Percentiles rank a stretch among this genome's conserved stretches.
Conservation (phyloP, 768 basidiomycete species). For the Guyanaporus albipodus region DNA sequence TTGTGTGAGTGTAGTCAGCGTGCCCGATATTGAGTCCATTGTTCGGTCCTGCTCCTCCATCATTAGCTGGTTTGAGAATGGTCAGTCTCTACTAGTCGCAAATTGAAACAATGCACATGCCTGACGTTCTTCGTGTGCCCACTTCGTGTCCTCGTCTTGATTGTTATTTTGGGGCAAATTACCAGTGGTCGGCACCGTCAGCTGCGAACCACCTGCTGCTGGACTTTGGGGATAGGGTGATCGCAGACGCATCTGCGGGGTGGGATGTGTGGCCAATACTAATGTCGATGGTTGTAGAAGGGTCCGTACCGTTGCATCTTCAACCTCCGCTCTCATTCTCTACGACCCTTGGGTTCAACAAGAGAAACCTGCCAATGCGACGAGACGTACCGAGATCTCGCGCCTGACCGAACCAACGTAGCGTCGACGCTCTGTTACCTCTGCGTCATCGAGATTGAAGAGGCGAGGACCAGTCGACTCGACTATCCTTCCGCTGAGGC, state of each 20-base stretch:
- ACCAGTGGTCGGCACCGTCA: constrained; percentile 6
- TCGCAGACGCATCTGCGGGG: constrained; percentile 5
- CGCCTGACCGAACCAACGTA: constrained; percentile 73
- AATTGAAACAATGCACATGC: constrained; percentile 33
- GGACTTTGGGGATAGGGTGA: constrained; percentile 17
- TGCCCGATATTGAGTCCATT: constrained; percentile 83
- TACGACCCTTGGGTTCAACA: constrained; percentile 40
- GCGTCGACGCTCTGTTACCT: constrained; percentile 69
- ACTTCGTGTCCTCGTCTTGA: constrained; percentile 68
- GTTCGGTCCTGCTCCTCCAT: constrained; percentile 87
- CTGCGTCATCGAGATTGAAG: constrained; percentile 77
- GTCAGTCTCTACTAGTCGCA: not conserved
- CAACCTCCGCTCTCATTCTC: constrained; percentile 71
- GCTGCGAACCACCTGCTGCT: constrained; percentile 17
- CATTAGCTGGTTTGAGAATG: constrained; percentile 54
- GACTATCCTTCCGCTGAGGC: constrained; percentile 62
- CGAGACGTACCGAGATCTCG: constrained; percentile 71
- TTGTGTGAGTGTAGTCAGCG: constrained; percentile 75
- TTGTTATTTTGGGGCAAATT: constrained; percentile 21
- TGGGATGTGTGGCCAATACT: not conserved
- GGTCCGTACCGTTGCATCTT: constrained; percentile 20
- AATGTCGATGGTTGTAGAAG: not conserved
- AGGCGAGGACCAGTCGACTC: constrained; percentile 79
- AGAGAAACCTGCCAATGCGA: constrained; percentile 2
- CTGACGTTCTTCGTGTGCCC: constrained; percentile 87